Percentiles rank a stretch among this genome's conserved stretches.
phyloP scores from a whole-genome alignment of 768 basidiomycete species.

The Neoboletus magnificus region DNA sequence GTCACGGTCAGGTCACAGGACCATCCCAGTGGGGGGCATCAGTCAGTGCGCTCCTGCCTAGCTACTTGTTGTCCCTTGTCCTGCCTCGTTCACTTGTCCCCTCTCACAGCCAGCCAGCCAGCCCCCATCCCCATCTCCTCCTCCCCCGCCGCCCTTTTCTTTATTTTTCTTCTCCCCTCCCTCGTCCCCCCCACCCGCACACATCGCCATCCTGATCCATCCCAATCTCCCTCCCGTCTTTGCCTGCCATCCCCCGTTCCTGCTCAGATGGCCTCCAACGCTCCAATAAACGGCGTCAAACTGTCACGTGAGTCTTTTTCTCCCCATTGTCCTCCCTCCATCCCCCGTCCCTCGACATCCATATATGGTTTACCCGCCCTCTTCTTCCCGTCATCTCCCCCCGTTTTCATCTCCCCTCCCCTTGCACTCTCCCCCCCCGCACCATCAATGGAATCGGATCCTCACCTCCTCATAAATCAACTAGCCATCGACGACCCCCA shows the following conservation, averaged over 20 bases:
- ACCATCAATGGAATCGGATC: slow-evolving; percentile 26
- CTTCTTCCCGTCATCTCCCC: slow-evolving; percentile 23
- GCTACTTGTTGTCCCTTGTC: slow-evolving; percentile 22
- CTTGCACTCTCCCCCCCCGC: slow-evolving; percentile 14
- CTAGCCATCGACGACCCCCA: slow-evolving; percentile 92
- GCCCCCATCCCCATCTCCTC: slow-evolving; percentile 8
- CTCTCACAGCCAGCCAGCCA: slow-evolving; percentile 1
- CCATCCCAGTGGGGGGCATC: slow-evolving; percentile 13
- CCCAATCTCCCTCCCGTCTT: slow-evolving; percentile 7
- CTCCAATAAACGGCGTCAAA: slow-evolving; percentile 86
- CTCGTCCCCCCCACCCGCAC: slow-evolving; percentile 1
- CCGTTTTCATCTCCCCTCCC: slow-evolving; percentile 39
- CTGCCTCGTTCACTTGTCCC: slow-evolving; percentile 17
- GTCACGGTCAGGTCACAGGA: slow-evolving; percentile 34
- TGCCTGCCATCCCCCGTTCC: slow-evolving; percentile 2
- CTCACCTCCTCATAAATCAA: slow-evolving; percentile 24
- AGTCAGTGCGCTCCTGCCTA: slow-evolving; percentile 23
- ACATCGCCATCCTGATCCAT: slow-evolving; percentile 16
- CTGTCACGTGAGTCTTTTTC: slow-evolving; percentile 64
- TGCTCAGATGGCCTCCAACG: slow-evolving; percentile 64
- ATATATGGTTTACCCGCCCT: slow-evolving; percentile 29
- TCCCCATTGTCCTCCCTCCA: slow-evolving; percentile 15
- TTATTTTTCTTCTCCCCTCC: not conserved
- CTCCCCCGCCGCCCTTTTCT: not conserved
- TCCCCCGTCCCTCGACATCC: slow-evolving; percentile 19